Percentiles rank a stretch among this genome's conserved stretches.
Evolutionary conservation across 2,329 filamentous ascomycete genomes (phyloP).

Genomic region (Talaromyces sp.): DNA sequence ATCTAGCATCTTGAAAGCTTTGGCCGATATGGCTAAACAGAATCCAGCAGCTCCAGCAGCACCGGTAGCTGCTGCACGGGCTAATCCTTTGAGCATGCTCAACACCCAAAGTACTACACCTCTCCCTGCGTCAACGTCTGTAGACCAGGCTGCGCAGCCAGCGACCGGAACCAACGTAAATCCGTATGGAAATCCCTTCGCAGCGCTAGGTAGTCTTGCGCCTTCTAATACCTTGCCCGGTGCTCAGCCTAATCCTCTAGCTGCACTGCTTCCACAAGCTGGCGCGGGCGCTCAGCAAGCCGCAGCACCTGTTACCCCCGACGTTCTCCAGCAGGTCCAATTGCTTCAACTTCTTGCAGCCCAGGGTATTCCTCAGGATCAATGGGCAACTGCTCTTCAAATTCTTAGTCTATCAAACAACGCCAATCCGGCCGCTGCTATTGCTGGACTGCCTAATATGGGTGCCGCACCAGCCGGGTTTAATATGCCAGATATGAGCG

Average conservation of each 20-base stretch:
- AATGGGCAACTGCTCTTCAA: constrained; percentile 59
- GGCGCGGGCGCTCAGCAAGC: constrained; percentile 26
- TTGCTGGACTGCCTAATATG: constrained; percentile 28
- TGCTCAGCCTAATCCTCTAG: constrained; percentile 35
- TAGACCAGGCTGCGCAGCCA: constrained; percentile 41
- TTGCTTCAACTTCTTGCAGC: constrained; percentile 70
- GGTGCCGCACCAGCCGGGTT: constrained; percentile 33
- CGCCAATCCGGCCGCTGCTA: constrained; percentile 19
- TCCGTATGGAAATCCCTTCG: constrained; percentile 46
- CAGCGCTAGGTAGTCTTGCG: constrained; percentile 40
- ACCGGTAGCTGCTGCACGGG: constrained; percentile 31
- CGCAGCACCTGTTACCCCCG: constrained; percentile 30
- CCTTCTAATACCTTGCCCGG: constrained; percentile 40
- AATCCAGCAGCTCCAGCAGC: constrained; percentile 52
- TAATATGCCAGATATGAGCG: constrained; percentile 19
- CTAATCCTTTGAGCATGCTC: constrained; percentile 48
- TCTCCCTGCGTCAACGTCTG: constrained; percentile 38
- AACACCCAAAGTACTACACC: constrained; percentile 40
- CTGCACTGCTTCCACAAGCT: constrained; percentile 39
- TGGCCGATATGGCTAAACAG: constrained; percentile 75
- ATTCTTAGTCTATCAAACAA: constrained; percentile 43
- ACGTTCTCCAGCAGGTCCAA: constrained; percentile 63
- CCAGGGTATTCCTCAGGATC: constrained; percentile 70
- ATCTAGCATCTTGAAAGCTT: constrained; percentile 66
- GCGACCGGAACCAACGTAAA: constrained; percentile 54